Evolutionary conservation across 192 early-diverging fungal genomes (phyloP), one percentile per base, ranked within the genome.

Genomic region (Lunasporangiospora selenospora): DNA sequence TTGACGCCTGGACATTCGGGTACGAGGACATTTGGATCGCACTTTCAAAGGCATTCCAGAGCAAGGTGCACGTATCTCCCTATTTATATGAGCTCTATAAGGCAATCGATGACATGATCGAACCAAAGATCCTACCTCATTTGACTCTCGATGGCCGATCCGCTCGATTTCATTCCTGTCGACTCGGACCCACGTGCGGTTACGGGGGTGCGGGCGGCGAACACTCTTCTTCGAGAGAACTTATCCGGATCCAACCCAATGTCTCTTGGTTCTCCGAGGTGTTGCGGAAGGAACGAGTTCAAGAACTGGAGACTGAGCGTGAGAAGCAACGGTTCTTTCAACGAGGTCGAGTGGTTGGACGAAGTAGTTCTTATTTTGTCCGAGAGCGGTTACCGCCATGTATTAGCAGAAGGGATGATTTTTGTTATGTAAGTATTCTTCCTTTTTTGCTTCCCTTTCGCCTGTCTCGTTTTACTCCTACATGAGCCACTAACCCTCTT

Each of bases 1-100:
- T 84, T 38, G 75, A 80, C 13, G 61, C 60, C 21, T 80, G 71
- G 65, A 81, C 77, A 39, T 67, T 80, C 52, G 81, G 81, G 2
- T 83, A 78, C 24, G 77, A 84, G 53, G 69, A 77, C 4, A 57
- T 82, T 8, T 85, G 83, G 83, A 65, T 67, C 23, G 50, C 37
- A 15, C 48, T 85, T 15, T 55, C 66, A 12, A 48, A 61, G 39
- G 80, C 62, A 1, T 82, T 73, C 36, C 40, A 67, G 11, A 65
- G 65, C 3, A 82, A 82, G 50, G 61, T 82, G 10, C 51, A 60
- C 24, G 60, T 77, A 10, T 62, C 57, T 3, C 40, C 52, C 0
- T 61, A 67, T 9, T 34, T 64, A 5, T 62, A 77, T 23, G 50
- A 67, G 16, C 52, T 71, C 18, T 71, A 71, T 41, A 33, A 52